These are phyloP conservation scores for Solanum sejunctum DNA, from an alignment of 257 asterid species.

Conservation along the genomic window DNA sequence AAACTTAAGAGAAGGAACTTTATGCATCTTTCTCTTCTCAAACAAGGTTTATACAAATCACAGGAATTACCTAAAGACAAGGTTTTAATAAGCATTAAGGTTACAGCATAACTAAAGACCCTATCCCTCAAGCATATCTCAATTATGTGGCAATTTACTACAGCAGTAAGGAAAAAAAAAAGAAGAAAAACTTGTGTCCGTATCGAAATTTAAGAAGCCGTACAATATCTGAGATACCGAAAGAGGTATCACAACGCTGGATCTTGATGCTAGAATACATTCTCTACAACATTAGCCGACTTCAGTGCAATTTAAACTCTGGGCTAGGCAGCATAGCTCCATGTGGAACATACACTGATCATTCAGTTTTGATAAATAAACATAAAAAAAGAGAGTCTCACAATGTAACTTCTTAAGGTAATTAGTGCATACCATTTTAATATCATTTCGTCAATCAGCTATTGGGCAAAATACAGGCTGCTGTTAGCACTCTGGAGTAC, in stretches of 20 bases:
- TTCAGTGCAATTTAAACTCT: not conserved
- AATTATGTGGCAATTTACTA: not conserved
- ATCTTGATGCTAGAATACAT: not conserved
- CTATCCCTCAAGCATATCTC: not conserved
- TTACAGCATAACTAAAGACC: not conserved
- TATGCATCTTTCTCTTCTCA: slow-evolving; percentile 16
- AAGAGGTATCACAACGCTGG: not conserved
- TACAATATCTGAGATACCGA: not conserved
- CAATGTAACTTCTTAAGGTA: not conserved
- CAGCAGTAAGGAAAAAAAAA: not conserved
- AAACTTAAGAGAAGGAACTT: not conserved
- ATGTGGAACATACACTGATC: not conserved
- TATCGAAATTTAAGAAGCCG: not conserved
- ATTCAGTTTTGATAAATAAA: not conserved
- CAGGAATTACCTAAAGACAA: not conserved
- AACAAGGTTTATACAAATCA: not conserved
- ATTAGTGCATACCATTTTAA: not conserved
- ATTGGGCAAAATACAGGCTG: not conserved
- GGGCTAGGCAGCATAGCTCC: not conserved
- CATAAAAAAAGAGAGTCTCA: not conserved
- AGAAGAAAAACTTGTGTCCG: not conserved
- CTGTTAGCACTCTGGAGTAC: not conserved
- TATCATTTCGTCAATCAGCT: not conserved
- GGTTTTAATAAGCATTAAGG: not conserved
- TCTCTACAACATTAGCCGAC: not conserved